Percentiles rank a stretch among this genome's conserved stretches.
These are phyloP conservation scores for Penicillium corylophilum DNA, from an alignment of 2,329 filamentous ascomycete species.

Conservation along the genomic window DNA sequence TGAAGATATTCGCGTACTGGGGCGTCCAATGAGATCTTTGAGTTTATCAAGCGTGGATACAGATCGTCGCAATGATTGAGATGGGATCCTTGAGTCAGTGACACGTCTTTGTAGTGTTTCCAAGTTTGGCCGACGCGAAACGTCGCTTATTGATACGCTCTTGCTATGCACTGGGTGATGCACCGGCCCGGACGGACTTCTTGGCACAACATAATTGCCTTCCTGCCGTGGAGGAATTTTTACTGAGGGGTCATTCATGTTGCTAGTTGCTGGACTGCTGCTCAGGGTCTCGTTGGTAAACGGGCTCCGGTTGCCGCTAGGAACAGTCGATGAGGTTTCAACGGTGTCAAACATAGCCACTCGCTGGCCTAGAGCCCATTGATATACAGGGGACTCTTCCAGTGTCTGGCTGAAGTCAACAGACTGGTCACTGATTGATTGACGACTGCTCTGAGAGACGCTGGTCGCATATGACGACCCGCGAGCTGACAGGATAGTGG, in stretches of 20 bases:
- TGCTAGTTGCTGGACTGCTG: slow-evolving; percentile 20
- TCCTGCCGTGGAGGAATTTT: slow-evolving; percentile 6
- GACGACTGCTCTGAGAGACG: slow-evolving; percentile 27
- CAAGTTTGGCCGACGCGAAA: slow-evolving; percentile 7
- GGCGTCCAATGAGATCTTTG: slow-evolving; percentile 6
- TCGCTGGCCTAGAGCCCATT: background rate
- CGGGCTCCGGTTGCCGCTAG: slow-evolving; percentile 14
- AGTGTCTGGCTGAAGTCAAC: slow-evolving; percentile 36
- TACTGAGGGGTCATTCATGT: slow-evolving; percentile 8
- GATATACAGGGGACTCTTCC: slow-evolving; percentile 18
- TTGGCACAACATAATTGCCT: slow-evolving; percentile 11
- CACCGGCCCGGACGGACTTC: slow-evolving; percentile 11
- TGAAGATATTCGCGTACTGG: slow-evolving; percentile 9
- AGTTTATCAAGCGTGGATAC: slow-evolving; percentile 6
- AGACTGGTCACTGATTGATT: slow-evolving; percentile 28
- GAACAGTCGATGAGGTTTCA: background rate
- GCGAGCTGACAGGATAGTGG: slow-evolving; percentile 30
- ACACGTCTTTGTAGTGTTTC: slow-evolving; percentile 12
- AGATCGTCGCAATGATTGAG: slow-evolving; percentile 1
- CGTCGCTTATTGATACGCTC: slow-evolving; percentile 11
- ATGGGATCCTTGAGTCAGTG: slow-evolving; percentile 7
- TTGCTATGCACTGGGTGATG: slow-evolving; percentile 8
- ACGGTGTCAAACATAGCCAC: background rate
- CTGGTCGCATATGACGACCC: slow-evolving; percentile 25
- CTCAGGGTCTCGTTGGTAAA: slow-evolving; percentile 31